A percentile compares a stretch with the other conserved stretches of the same genome.
Conservation (phyloP, 495 filamentous ascomycete species). For the Parmelia sp. region DNA sequence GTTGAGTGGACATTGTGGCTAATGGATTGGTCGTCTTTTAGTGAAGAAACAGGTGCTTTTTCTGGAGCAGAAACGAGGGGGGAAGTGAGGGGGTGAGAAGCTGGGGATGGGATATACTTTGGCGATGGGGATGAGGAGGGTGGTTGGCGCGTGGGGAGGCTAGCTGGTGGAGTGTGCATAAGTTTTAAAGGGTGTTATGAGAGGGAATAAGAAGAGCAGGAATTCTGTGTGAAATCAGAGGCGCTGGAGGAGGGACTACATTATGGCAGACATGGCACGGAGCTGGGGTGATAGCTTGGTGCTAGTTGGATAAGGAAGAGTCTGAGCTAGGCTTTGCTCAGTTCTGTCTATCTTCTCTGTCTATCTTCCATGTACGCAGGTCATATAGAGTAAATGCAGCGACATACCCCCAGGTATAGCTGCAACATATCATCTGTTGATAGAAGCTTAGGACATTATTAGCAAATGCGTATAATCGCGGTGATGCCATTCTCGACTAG, state of each 20-base stretch:
- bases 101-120: not conserved
- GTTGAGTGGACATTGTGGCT: constrained; percentile 2
- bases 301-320: not conserved
- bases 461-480: not conserved
- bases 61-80: constrained; percentile 74
- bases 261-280: not conserved
- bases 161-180: not conserved
- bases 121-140: not conserved
- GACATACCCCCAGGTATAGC: not conserved
- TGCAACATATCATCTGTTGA: not conserved
- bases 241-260: too few species aligned
- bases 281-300: not conserved
- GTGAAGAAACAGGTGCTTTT: constrained; percentile 88
- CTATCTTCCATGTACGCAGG: too few species aligned
- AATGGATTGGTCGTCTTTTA: constrained; percentile 26
- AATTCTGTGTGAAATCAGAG: too few species aligned
- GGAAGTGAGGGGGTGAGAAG: constrained; percentile 25
- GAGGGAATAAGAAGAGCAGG: not conserved
- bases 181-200: too few species aligned
- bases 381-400: not conserved
- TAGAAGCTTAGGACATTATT: not conserved
- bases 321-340: not conserved
- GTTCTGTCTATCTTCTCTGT: not conserved
- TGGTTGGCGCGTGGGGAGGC: not conserved
- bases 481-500: too few species aligned